These are phyloP conservation scores for Curvularia sp. DNA, from an alignment of 2,329 filamentous ascomycete genomes.

Conservation along the genomic window DNA sequence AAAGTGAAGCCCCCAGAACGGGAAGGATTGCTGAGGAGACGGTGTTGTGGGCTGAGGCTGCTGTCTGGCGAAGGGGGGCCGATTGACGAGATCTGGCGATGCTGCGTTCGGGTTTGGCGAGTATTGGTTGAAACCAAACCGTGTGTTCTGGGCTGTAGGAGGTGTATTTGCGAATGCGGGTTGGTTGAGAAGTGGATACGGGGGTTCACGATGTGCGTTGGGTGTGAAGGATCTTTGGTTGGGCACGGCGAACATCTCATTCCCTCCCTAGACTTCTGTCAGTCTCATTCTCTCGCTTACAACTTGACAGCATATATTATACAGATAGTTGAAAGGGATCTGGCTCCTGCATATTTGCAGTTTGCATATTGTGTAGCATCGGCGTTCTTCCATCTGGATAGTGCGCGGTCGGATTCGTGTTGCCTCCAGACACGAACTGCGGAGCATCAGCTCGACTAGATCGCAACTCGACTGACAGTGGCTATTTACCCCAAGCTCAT, in stretches of 20 bases:
- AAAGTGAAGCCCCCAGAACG: slow-evolving; percentile 2
- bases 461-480: neutral
- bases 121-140: neutral
- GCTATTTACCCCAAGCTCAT: neutral
- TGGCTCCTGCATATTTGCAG: neutral
- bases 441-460: neutral
- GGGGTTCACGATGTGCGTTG: neutral
- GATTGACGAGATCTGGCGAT: neutral
- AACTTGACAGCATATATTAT: no score
- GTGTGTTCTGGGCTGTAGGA: no score
- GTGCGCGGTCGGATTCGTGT: neutral
- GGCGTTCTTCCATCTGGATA: no score
- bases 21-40: neutral
- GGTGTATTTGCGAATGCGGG: neutral
- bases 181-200: neutral
- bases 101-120: neutral
- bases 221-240: neutral
- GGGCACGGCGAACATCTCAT: neutral
- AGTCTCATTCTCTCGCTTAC: neutral
- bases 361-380: neutral
- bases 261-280: neutral
- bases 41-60: neutral
- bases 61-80: neutral
- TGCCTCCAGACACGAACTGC: neutral
- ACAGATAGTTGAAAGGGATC: neutral